Base-by-base conservation (phyloP, 129 eudicot genomes). In the Pseudognaphalium luteoalbum region DNA sequence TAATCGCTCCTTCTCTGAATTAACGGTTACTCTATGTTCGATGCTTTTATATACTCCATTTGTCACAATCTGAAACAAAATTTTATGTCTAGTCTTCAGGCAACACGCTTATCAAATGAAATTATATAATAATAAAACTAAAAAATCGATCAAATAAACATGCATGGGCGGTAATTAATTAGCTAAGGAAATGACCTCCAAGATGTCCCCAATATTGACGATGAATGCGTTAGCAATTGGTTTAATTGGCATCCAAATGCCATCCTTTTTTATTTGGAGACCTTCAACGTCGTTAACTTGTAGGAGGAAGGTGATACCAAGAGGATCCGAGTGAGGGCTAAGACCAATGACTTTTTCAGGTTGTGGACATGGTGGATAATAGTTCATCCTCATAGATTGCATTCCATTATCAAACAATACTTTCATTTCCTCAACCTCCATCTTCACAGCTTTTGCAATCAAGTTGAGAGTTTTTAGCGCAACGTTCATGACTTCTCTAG, bases 291-390 rank as follows among this genome's bases (percentile, higher is more conserved):
- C 81, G 9, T 83, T 79, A 8, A 83, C 42, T 70, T 83, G 81
- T 50, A 79, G 81, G 29, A 79, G 72, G 51, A 83, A 78, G 21
- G 87, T 83, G 56, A 83, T 76, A 35, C 71, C 87, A 29, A 29
- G 33, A n/a, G 73, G 16, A 33, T 83, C 83, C 0, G 86, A 78
- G 33, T 85, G 89, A 56, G 84, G 86, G 29, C 72, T 52, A 19
- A 85, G 75, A 20, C 89, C 84, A 11, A 79, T 76, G 3, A 82
- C 89, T 20, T 69, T 66, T 44, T 82, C 89, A 5, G 89, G 86
- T 42, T 85, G 74, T 1, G 89, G 87, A 70, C 87, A 86, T 6
- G 89, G 85, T 14, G 85, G 89, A 62, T 86, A 86, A 61, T 59
- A 59, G 29, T 20, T 59, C 29, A 59, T 7, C 65, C 65, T 62